Percentiles rank a stretch among this genome's conserved stretches.
phyloP scores from a whole-genome alignment of 768 basidiomycete species.

The Crepidotus variabilis region DNA sequence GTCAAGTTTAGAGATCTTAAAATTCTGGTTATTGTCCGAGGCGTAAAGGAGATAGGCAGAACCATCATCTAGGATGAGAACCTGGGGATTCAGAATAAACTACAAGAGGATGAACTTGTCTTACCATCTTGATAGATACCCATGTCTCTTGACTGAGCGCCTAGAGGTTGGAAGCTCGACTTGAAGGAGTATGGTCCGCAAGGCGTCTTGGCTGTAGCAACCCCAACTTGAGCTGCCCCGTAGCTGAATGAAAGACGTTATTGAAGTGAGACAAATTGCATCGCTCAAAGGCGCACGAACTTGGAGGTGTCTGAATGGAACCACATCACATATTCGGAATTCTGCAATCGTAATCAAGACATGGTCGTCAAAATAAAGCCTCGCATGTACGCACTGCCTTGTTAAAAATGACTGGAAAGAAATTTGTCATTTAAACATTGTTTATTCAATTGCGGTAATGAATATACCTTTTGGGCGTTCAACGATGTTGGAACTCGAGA shows the following conservation, averaged over 20 bases:
- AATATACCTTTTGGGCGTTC: constrained; percentile 57
- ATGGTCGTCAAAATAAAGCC: neutral
- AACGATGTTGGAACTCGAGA: constrained; percentile 54
- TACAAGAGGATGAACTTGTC: too few species aligned
- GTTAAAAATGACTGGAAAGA: constrained; percentile 47
- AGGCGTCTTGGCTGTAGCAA: constrained; percentile 53
- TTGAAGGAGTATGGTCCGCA: constrained; percentile 60
- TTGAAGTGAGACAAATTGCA: neutral
- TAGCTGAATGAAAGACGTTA: constrained; percentile 34
- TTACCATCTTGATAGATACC: constrained; percentile 54
- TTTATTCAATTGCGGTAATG: neutral
- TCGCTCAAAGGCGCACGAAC: constrained; percentile 25
- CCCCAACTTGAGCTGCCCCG: constrained; percentile 60
- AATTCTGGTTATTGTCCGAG: constrained; percentile 66
- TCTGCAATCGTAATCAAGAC: constrained; percentile 27
- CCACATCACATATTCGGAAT: constrained; percentile 66
- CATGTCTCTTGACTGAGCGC: constrained; percentile 58
- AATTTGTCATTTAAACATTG: neutral
- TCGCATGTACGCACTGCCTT: constrained; percentile 30
- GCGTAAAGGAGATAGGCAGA: constrained; percentile 60
- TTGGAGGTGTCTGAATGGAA: constrained; percentile 63
- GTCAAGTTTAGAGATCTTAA: constrained; percentile 58
- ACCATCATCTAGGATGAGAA: constrained; percentile 20
- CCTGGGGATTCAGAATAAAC: too few species aligned
- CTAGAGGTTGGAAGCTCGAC: constrained; percentile 51